Base-by-base conservation (phyloP, 371 early-diverging fungal genomes). In the Syncephalastrum contaminatum region DNA sequence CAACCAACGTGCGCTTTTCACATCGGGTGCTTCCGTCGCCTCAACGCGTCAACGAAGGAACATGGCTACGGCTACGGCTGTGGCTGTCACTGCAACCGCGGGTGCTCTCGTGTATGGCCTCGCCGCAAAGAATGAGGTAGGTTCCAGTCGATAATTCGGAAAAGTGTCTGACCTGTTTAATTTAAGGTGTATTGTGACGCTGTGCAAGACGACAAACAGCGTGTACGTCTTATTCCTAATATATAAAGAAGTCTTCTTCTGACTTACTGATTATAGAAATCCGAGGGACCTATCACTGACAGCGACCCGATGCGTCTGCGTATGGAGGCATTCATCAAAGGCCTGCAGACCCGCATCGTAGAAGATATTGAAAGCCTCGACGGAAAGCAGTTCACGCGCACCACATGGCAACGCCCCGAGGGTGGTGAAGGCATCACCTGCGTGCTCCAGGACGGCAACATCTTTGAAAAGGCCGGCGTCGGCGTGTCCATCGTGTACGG, bases 401-500 rank as follows among this genome's bases (percentile, higher is more conserved):
- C 95, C 59, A 64, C 64, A 18, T 96, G 96, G 97, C 69, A 81
- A 43, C 83, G 97, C 14, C 68, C 74, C 15, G 90, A 94, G 67
- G 85, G 86, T 25, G 98, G 98, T 7, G 89, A 88, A 59, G 98
- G 99, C 18, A 86, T 91, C 54, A 92, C 96, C 15, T 92, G 92
- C 67, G 95, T 97, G 16, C 63, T 98, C 54, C 92, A 95, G 56
- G 90, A 90, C 56, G 96, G 96, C 52, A 85, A 83, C 51, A 91
- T 92, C 7, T 91, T 95, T 72, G 96, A 95, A 61, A 96, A 97
- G 82, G 99, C 96, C 4, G 99, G 97, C 36, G 97, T 95, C 4
- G 89, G 84, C 41, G 85, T 94, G 19, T 89, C 90, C 20, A 80
- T 90, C 7, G 87, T 94, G 8, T 80, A 89, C 43, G 90, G 93